phyloP scores from a whole-genome alignment of 2,329 filamentous ascomycete genomes.

The Grosmannia clavigera region DNA sequence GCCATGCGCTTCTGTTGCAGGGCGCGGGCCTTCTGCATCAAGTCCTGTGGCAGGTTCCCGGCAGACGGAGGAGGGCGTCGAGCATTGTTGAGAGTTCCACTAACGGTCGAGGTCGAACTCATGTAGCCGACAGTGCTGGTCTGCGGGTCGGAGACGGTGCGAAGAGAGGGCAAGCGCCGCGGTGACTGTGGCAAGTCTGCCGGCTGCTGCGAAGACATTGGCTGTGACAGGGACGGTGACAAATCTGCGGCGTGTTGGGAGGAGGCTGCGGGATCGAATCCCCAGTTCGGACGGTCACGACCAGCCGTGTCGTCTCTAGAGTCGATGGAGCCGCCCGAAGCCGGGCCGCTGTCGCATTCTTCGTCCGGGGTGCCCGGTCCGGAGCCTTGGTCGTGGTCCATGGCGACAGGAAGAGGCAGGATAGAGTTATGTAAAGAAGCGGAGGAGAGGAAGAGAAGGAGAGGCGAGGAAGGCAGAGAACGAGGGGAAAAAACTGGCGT shows the following conservation, averaged over 20 bases:
- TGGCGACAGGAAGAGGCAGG: conserved; percentile 7
- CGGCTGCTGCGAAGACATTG: not conserved
- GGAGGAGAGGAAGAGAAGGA: not conserved
- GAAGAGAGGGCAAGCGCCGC: conserved; percentile 37
- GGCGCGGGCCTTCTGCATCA: conserved; percentile 26
- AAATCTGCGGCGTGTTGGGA: not conserved
- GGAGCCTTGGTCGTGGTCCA: conserved; percentile 21
- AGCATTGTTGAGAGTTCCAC: conserved; percentile 61
- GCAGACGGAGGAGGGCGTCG: conserved; percentile 36
- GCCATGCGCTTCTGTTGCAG: conserved; percentile 23
- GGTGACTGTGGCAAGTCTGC: not conserved
- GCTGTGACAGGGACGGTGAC: not conserved
- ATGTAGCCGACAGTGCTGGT: conserved; percentile 39
- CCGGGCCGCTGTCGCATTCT: conserved; percentile 24
- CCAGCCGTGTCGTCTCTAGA: conserved; percentile 16
- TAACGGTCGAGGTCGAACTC: conserved; percentile 71
- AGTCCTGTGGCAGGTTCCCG: conserved; percentile 25
- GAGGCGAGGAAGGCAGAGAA: not conserved
- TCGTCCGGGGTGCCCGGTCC: conserved; percentile 36
- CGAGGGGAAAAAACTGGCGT: not conserved
- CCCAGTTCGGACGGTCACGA: not conserved
- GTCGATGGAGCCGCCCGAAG: conserved; percentile 22
- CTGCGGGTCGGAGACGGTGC: conserved; percentile 46
- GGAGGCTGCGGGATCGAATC: not conserved
- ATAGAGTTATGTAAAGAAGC: not conserved